Evolutionary conservation across 129 eudicot species (phyloP), one percentile per base, ranked within the genome.

Genomic region (Chrysanthemum makinoi): DNA sequence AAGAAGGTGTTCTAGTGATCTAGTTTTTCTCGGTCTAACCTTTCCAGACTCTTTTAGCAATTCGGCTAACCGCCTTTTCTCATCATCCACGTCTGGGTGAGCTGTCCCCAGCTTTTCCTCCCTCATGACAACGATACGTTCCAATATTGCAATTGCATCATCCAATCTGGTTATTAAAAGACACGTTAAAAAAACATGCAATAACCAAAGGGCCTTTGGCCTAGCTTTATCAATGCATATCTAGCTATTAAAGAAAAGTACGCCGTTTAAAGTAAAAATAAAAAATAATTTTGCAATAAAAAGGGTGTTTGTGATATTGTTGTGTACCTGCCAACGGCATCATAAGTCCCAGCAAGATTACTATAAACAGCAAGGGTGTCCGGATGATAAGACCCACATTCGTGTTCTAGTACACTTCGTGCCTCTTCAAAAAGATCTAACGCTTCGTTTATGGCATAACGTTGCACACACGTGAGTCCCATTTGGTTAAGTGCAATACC

Each of bases 91-190:
- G 10, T 89, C 96, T 1, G 94, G 94, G 80, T 89, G 85, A 8
- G 96, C 96, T 10, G 96, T 89, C 81, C 96, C 96, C 7, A 89
- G 89, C 85, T 89, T 89, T 78, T 89, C 96, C 85, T 89, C 96
- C 75, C 96, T 89, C 85, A 85, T 84, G 20, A 83, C 96, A 64
- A 89, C 96, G 5, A 89, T 69, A 48, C 78, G 68, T 75, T 89
- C 96, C 78, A 89, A 80, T 3, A 87, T 74, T 30, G 81, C 85
- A 59, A 89, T 89, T 6, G 96, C 96, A 80, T 89, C 96, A 68
- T 87, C 95, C 87, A 87, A 80, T 81, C 97, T 90, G 75, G 12
- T 63, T 55, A 6, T 13, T 2, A 20, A 76, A 30, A 48, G 2
- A 55, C 7, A 19, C 56, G 18, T 53, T 7, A 46, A 17, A 61